Base-by-base conservation (phyloP, 208 protist species). In the Trypanosoma scelopori region DNA sequence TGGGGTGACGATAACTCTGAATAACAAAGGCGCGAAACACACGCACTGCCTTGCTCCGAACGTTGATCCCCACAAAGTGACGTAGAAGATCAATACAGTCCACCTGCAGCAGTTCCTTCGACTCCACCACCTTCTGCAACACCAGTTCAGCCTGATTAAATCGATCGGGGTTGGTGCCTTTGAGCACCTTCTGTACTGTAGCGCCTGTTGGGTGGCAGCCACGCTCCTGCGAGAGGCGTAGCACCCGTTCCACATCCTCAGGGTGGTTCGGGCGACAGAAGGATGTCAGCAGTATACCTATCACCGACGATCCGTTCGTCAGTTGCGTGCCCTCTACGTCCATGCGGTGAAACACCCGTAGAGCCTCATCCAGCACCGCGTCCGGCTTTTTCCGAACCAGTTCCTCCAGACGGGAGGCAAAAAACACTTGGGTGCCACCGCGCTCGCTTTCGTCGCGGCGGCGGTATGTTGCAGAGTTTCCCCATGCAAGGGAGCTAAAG, bases 281-380 rank as follows among this genome's bases (percentile, higher is more conserved):
- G 46, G 72, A 64, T 1, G 48, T 69, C 20, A 95, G 66, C 47
- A 95, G 71, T 27, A 74, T 61, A 30, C 63, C 79, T 25, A 90
- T 58, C 39, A 95, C 80, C 51, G 84, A 71, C 0, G 78, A 89
- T 57, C 90, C 85, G 47, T 81, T 85, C 25, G 82, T 63, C 56
- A 95, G 49, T 32, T 73, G 78, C 7, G 85, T 92, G 22, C 89
- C 84, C 70, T 95, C 89, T 45, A 95, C 85, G 59, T 92, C 76
- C 55, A 86, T 84, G 30, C 89, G 85, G 59, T 87, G 84, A 30
- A 95, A 55, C 22, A 86, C 72, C 69, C 90, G 90, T 74, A 92
- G 66, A 5, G 82, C 86, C 64, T 87, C 80, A 58, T 92, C 71
- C 39, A 95, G 64, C 6, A 78, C 46, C 2, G 55, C 28, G 9